Conservation (phyloP, 164 flowering plant species). For the Umbilicus rupestris region DNA sequence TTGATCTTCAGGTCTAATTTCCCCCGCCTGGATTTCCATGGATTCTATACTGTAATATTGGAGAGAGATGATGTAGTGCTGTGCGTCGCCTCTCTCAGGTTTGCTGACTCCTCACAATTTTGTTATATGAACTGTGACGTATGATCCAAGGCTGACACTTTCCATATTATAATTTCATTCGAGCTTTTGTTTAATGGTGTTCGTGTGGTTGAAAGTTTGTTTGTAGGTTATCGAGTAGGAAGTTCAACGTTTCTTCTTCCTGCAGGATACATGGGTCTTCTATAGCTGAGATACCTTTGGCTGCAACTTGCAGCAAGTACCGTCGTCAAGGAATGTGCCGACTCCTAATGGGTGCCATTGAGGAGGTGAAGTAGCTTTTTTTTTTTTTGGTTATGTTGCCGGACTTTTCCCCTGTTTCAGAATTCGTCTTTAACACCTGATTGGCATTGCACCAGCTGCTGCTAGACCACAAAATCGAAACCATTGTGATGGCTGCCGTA, state of each 20-base stretch:
- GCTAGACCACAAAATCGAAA: background rate
- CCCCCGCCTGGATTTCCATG: constrained; percentile 65
- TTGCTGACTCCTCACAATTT: constrained; percentile 6
- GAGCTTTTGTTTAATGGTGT: background rate
- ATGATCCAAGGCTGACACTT: no score
- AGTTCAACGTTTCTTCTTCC: background rate
- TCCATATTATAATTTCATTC: no score
- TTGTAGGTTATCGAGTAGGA: background rate
- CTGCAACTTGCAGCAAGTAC: constrained; percentile 77
- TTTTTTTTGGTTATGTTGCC: background rate
- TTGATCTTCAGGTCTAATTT: constrained; percentile 62
- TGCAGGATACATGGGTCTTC: constrained; percentile 74
- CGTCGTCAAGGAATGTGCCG: constrained; percentile 97
- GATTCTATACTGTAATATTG: constrained; percentile 71
- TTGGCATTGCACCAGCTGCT: constrained; percentile 2
- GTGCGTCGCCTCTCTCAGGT: constrained; percentile 91
- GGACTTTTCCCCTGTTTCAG: background rate
- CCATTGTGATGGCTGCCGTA: background rate
- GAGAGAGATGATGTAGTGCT: constrained; percentile 77
- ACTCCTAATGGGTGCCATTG: constrained; percentile 61
- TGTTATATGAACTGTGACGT: background rate
- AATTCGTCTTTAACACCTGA: background rate
- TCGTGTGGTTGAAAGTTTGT: background rate
- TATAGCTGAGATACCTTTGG: constrained; percentile 92
- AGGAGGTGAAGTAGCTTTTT: constrained; percentile 43